Percentiles rank a stretch among this genome's conserved stretches.
These are phyloP conservation scores for Solanum appendiculatum DNA, from an alignment of 257 asterid species.

Conservation along the genomic window DNA sequence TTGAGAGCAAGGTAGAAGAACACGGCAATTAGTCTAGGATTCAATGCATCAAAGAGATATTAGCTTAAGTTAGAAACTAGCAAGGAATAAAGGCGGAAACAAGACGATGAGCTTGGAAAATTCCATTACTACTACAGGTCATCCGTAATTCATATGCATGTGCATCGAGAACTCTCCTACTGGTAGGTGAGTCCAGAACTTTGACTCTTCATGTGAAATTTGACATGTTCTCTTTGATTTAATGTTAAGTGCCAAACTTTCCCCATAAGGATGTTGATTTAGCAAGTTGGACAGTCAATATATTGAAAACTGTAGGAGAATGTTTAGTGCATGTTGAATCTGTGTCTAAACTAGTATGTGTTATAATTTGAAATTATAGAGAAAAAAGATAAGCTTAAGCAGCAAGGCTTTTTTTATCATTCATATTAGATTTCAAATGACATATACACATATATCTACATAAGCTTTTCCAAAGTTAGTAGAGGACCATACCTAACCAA, in stretches of 20 bases:
- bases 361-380: no score
- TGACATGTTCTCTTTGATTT: background rate
- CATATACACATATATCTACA: no score
- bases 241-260: background rate
- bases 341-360: background rate
- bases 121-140: background rate
- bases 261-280: background rate
- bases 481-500: no score
- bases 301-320: background rate
- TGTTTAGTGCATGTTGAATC: background rate
- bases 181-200: background rate
- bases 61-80: background rate
- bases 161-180: background rate
- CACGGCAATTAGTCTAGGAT: background rate
- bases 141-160: background rate
- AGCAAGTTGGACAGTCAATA: background rate
- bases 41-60: background rate
- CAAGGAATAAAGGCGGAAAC: background rate
- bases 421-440: no score
- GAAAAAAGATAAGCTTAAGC: no score
- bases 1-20: background rate
- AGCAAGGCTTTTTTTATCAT: no score
- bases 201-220: background rate
- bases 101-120: background rate
- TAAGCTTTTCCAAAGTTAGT: no score